Base-by-base conservation (phyloP, 202 grass and related monocot genomes). In the Elaeis oleifera region DNA sequence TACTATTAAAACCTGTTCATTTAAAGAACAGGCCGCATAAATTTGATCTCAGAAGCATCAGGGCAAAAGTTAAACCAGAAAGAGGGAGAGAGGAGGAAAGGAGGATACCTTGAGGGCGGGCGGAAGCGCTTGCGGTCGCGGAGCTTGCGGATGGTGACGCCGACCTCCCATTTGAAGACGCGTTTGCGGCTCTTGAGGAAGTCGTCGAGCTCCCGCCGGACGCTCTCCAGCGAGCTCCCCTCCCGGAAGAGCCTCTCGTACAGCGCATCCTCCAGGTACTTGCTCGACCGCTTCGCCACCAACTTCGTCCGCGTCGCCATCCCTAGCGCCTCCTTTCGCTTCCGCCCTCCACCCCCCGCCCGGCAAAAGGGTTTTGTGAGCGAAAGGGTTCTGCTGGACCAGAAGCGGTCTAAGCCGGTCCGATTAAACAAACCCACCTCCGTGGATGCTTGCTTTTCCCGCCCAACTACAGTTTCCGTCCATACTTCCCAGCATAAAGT, bases 101-200 rank as follows among this genome's bases (percentile, higher is more conserved):
- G 32, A 0, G 14, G 13, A 20, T 23, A 91, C 94, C 88, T 87
- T 99, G 27, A 99, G 84, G 39, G 88, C 82, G 6, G 82, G 60
- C 39, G 80, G 79, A 86, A 84, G 58, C 81, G 82, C n/a, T 57
- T 74, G 50, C 81, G 80, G 15, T 60, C 70, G 5, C 88, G 82
- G 67, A 97, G 85, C 29, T 81, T 81, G 71, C 80, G 77, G 51
- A 97, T 64, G 64, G 88, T 72, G 19, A 86, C 84, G 26, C 72
- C 88, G 20, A 97, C 92, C 74, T 97, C 92, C 92, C 92, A 97
- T 72, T 97, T 97, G 77, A 81, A 84, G 26, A 89, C 92, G 57
- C 78, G 80, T 69, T 94, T 94, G 71, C 80, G 80, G 82, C 88
- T 99, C 72, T 62, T 81, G 79, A 99, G 74, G 85, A 99, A 99